Percentiles rank a stretch among this genome's conserved stretches.
Evolutionary conservation across 371 early-diverging fungal genomes (phyloP).

Genomic region (Mortierella sp.): DNA sequence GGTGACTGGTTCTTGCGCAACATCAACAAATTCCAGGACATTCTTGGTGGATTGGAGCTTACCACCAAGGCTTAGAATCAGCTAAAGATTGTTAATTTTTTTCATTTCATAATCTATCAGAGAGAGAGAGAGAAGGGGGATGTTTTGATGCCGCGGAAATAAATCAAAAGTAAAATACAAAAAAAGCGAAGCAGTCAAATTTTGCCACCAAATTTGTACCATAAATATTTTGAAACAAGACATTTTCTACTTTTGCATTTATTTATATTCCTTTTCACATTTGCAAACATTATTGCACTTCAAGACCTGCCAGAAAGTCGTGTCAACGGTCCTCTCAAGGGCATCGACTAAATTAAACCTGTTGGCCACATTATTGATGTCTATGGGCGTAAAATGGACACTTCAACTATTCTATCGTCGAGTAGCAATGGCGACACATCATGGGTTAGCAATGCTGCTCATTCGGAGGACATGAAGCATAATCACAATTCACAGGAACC

Average conservation of each 20-base stretch:
- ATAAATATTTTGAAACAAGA: too few relatives aligned
- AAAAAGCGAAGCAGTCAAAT: not conserved
- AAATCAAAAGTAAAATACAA: not conserved
- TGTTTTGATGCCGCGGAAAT: not conserved
- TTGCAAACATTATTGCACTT: too few relatives aligned
- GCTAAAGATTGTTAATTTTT: not conserved
- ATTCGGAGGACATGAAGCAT: not conserved
- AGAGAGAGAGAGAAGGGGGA: not conserved
- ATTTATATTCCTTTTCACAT: too few relatives aligned
- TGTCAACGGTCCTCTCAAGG: not conserved
- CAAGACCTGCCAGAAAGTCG: not conserved
- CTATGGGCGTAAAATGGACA: slow-evolving; percentile 8
- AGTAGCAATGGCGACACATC: not conserved
- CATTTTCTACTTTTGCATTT: too few relatives aligned
- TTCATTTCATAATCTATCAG: not conserved
- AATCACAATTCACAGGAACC: not conserved
- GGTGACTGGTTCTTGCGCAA: slow-evolving; percentile 97
- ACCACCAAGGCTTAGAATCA: slow-evolving; percentile 46
- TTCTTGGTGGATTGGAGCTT: slow-evolving; percentile 55
- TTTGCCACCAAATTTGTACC: slow-evolving; percentile 12
- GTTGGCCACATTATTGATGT: not conserved
- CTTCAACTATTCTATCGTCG: slow-evolving; percentile 10
- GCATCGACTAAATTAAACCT: not conserved
- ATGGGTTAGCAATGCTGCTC: not conserved
- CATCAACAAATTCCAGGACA: slow-evolving; percentile 82